Conservation (phyloP, 495 filamentous ascomycete genomes). For the Penicillium ucsense region DNA sequence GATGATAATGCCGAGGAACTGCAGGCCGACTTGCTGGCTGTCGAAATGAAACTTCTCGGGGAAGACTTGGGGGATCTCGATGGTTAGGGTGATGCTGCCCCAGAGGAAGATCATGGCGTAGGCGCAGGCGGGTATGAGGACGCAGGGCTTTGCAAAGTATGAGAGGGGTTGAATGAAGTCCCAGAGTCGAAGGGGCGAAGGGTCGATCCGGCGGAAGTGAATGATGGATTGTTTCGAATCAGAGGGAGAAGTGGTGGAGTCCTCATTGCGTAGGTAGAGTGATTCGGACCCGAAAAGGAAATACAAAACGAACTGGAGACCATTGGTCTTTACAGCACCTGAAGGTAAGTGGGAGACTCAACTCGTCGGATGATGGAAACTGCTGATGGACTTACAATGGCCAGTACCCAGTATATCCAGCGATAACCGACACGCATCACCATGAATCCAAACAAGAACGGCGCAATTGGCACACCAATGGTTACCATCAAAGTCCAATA, state of each 20-base stretch:
- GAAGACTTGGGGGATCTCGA: conserved; percentile 45
- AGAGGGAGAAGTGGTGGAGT: background rate
- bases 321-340: conserved; percentile 32
- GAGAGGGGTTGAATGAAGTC: conserved; percentile 42
- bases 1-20: conserved; percentile 45
- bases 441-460: conserved; percentile 41
- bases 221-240: conserved; percentile 21
- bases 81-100: conserved; percentile 36
- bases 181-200: conserved; percentile 27
- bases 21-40: conserved; percentile 43
- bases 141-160: conserved; percentile 25
- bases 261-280: conserved; percentile 30
- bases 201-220: conserved; percentile 40
- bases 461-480: conserved; percentile 34
- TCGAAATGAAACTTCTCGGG: conserved; percentile 41
- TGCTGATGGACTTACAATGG: conserved; percentile 22
- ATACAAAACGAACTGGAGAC: conserved; percentile 43
- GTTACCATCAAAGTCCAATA: conserved; percentile 34
- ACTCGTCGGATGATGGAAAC: background rate
- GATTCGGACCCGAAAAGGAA: conserved; percentile 47
- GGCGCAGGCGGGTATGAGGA: conserved; percentile 39
- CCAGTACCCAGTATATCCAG: conserved; percentile 35
- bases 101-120: conserved; percentile 47
- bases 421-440: conserved; percentile 32
- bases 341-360: background rate